Conservation (phyloP, 768 basidiomycete species). For the Lactarius vividus region DNA sequence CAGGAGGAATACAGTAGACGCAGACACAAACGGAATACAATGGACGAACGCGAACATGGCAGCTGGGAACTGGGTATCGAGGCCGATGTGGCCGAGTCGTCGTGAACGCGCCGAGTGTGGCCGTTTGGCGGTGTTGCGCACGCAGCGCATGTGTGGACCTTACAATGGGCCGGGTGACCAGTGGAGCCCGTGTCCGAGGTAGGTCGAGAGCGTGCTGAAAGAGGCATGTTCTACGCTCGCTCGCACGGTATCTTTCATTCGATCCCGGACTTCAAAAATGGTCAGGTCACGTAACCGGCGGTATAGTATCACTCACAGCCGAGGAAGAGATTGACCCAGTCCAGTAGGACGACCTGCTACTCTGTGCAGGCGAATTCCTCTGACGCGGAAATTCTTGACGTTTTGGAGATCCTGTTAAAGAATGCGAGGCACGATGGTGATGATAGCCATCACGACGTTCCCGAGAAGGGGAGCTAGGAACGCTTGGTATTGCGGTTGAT, state of each 20-base stretch:
- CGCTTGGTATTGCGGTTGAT: not conserved
- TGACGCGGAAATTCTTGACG: slow-evolving; percentile 25
- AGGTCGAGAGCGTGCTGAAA: slow-evolving; percentile 38
- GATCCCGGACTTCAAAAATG: slow-evolving; percentile 30
- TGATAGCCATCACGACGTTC: slow-evolving; percentile 27
- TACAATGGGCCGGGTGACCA: slow-evolving; percentile 39
- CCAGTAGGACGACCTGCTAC: slow-evolving; percentile 23
- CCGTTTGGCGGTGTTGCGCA: too few species aligned
- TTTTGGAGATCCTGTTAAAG: slow-evolving; percentile 25
- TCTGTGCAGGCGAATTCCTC: slow-evolving; percentile 14
- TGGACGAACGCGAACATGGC: too few species aligned
- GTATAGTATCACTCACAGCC: slow-evolving; percentile 22
- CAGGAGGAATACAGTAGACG: too few species aligned
- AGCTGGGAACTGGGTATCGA: too few species aligned
- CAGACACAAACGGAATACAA: too few species aligned
- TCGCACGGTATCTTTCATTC: slow-evolving; percentile 40
- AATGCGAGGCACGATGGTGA: slow-evolving; percentile 29
- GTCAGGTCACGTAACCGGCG: not conserved
- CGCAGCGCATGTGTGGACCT: too few species aligned
- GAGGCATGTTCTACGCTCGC: slow-evolving; percentile 49
- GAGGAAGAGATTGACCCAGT: slow-evolving; percentile 21
- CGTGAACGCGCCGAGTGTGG: too few species aligned
- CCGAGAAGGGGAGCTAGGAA: slow-evolving; percentile 18
- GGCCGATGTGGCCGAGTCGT: too few species aligned
- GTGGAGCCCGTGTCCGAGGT: slow-evolving; percentile 32